Base-by-base conservation (phyloP, 2,329 filamentous ascomycete genomes). In the Ceratocystis harringtonii region DNA sequence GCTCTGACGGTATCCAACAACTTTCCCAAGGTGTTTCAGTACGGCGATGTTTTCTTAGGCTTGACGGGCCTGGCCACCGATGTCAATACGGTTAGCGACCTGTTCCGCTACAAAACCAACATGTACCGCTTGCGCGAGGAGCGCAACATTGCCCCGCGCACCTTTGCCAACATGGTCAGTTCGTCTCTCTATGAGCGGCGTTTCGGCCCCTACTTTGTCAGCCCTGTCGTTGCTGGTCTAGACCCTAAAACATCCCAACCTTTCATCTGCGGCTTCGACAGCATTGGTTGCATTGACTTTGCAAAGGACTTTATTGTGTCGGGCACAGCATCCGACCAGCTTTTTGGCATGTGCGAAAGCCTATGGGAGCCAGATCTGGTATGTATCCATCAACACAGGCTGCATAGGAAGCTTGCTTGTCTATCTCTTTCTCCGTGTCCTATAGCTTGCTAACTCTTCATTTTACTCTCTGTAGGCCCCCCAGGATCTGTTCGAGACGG, bases 21-120 rank as follows among this genome's bases (percentile, higher is more conserved):
- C 87, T 97, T 97, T 82, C 94, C 94, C 80, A 99, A 99, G 82
- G 90, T 99, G 82, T 97, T 97, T 85, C 86, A 88, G 77, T 97
- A 95, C 82, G 91, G 90, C 73, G 90, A 92, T 73, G 90, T 94
- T 72, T 96, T 95, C 78, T 88, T 99, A 44, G 94, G 94, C 66
- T 86, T 99, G 68, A 97, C 94, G 3, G 94, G 94, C 65, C 89
- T 99, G 63, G 94, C 94, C 68, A 99, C 94, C 71, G 94, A 99
- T 76, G 91, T 99, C 70, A 84, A 84, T 70, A 97, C 92, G 71
- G 92, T 99, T 71, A 89, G 87, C 72, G 92, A 99, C 78, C 87
- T 97, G 71, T 95, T 99, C 84, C 91, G 94, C 74, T 97, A 96
- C 86, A 99, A 99, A 83, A 90, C 95, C 77, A 99, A 99, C 84